Conservation (phyloP, 768 basidiomycete species). For the Boletellus sp. region DNA sequence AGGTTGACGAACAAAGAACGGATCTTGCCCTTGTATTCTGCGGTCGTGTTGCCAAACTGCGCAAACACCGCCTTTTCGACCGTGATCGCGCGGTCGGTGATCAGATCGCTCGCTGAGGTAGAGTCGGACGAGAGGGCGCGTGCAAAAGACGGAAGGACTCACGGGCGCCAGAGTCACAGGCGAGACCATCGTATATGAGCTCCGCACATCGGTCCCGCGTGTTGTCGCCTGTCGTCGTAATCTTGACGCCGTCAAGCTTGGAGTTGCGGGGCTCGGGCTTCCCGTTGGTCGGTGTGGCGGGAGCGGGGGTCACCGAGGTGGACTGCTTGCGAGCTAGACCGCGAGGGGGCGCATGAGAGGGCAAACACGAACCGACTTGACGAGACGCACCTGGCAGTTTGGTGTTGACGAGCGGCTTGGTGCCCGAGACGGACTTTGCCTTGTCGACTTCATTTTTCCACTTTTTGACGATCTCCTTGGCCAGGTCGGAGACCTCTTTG, state of each 20-base stretch:
- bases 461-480: slow-evolving; percentile 87
- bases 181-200: slow-evolving; percentile 89
- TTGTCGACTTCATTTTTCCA: slow-evolving; percentile 90
- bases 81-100: slow-evolving; percentile 60
- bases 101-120: slow-evolving; percentile 58
- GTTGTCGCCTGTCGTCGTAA: slow-evolving; percentile 55
- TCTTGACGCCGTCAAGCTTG: slow-evolving; percentile 68
- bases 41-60: slow-evolving; percentile 42
- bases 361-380: background rate
- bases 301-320: slow-evolving; percentile 38
- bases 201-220: slow-evolving; percentile 86
- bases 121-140: slow-evolving; percentile 5
- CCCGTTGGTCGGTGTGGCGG: slow-evolving; percentile 28
- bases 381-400: slow-evolving; percentile 37
- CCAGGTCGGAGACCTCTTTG: slow-evolving; percentile 73
- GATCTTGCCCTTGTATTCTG: slow-evolving; percentile 72
- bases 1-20: slow-evolving; percentile 88
- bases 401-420: slow-evolving; percentile 15
- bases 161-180: slow-evolving; percentile 85
- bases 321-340: slow-evolving; percentile 31
- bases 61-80: slow-evolving; percentile 66
- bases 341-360: background rate
- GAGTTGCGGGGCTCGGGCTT: slow-evolving; percentile 47
- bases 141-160: slow-evolving; percentile 34
- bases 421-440: slow-evolving; percentile 38